phyloP scores from a whole-genome alignment of 257 asterid genomes.

The Gentiana dahurica region DNA sequence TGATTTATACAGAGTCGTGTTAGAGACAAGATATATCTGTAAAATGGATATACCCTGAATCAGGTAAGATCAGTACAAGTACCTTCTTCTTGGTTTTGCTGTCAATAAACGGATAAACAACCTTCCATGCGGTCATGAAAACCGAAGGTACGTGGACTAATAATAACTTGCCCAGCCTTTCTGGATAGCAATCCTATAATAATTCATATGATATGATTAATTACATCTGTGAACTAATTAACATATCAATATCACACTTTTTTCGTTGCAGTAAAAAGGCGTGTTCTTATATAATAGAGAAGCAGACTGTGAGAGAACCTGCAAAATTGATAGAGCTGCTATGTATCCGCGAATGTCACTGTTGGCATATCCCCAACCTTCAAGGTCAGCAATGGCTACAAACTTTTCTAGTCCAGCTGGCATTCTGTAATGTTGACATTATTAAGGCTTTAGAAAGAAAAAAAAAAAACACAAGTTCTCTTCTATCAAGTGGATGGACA shows the following conservation, averaged over 20 bases:
- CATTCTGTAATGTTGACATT: constrained; percentile 29
- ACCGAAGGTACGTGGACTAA: constrained; percentile 65
- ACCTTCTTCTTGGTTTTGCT: constrained; percentile 80
- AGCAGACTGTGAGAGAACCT: constrained; percentile 20
- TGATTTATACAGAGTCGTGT: not conserved
- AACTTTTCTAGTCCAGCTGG: constrained; percentile 78
- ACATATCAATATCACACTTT: not conserved
- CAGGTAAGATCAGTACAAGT: not conserved
- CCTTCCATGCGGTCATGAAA: constrained; percentile 90
- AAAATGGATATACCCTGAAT: not conserved
- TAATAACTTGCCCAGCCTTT: constrained; percentile 74
- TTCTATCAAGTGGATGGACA: no score
- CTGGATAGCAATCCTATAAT: constrained; percentile 75
- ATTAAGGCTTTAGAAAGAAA: not conserved
- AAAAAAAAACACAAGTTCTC: no score
- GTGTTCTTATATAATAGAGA: no score
- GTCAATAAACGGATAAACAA: constrained; percentile 78
- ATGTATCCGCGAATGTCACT: constrained; percentile 72
- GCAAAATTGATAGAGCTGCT: constrained; percentile 64
- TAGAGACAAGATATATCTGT: not conserved
- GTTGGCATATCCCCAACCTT: constrained; percentile 72
- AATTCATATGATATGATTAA: not conserved
- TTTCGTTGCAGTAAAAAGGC: not conserved
- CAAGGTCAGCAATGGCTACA: constrained; percentile 58
- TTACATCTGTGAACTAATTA: not conserved